phyloP scores from a whole-genome alignment of 495 filamentous ascomycete genomes.

The Aeminium ludgeri region DNA sequence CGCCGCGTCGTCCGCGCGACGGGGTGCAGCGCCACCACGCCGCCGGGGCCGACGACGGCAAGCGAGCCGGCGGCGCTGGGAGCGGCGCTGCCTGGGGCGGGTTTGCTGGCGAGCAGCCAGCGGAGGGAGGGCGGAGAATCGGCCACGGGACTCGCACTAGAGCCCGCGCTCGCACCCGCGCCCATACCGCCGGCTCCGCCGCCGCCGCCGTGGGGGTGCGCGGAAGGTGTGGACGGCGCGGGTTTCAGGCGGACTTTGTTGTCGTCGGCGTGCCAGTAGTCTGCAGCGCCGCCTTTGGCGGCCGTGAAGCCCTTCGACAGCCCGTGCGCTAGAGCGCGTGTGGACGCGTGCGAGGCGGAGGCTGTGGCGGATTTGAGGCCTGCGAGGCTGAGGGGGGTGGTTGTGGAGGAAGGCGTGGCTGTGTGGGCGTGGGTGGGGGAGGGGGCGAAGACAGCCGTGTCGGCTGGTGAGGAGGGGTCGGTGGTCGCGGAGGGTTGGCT shows the following conservation, averaged over 20 bases:
- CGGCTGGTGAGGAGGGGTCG: too few species aligned
- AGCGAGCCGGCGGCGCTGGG: too few species aligned
- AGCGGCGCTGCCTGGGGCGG: too few species aligned
- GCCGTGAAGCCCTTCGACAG: conserved; percentile 72
- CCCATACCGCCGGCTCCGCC: too few species aligned
- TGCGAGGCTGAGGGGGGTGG: conserved; percentile 31
- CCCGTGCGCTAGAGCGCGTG: conserved; percentile 65
- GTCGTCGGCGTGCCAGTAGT: conserved; percentile 66
- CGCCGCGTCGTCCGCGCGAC: conserved; percentile 3
- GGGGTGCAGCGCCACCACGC: conserved; percentile 5
- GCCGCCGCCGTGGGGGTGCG: too few species aligned
- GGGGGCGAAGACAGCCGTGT: too few species aligned
- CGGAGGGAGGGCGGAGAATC: too few species aligned
- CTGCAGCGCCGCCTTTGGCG: conserved; percentile 59
- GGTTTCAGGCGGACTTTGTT: conserved; percentile 56
- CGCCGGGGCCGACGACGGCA: conserved; percentile 5
- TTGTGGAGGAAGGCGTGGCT: conserved; percentile 24
- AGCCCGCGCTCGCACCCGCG: too few species aligned
- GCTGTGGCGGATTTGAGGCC: conserved; percentile 34
- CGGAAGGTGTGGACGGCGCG: too few species aligned
- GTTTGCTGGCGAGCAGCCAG: too few species aligned
- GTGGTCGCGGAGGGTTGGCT: not conserved
- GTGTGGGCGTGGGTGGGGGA: too few species aligned
- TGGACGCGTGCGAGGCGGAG: conserved; percentile 45
- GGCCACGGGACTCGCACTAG: too few species aligned